Conservation (phyloP, 768 basidiomycete species). For the Paxillus involutus region DNA sequence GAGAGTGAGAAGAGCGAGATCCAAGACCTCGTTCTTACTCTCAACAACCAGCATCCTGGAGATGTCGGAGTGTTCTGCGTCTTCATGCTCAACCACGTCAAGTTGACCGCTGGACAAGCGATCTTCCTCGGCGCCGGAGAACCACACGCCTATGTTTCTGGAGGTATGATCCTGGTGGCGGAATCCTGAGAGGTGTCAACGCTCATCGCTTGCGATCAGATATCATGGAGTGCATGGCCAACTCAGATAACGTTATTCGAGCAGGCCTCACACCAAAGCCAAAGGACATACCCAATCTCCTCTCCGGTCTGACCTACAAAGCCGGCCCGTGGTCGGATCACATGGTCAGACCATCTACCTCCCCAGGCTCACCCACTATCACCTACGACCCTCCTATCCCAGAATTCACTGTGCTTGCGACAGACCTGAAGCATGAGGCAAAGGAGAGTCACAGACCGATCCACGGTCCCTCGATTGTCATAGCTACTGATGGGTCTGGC, state of each 20-base stretch:
- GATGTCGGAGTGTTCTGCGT: slow-evolving; percentile 94
- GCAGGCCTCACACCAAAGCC: slow-evolving; percentile 97
- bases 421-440: slow-evolving; percentile 45
- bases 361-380: slow-evolving; percentile 40
- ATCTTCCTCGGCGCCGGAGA: slow-evolving; percentile 96
- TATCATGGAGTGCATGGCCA: slow-evolving; percentile 99
- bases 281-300: slow-evolving; percentile 89
- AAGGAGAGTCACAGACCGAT: slow-evolving; percentile 60
- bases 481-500: slow-evolving; percentile 73
- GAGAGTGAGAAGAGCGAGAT: slow-evolving; percentile 46
- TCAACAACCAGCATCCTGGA: slow-evolving; percentile 78
- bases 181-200: neutral
- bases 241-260: slow-evolving; percentile 98
- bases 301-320: slow-evolving; percentile 83
- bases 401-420: slow-evolving; percentile 86
- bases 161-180: slow-evolving; percentile 54
- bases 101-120: slow-evolving; percentile 78
- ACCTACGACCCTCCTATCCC: slow-evolving; percentile 91
- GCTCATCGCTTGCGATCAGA: slow-evolving; percentile 46
- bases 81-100: slow-evolving; percentile 85
- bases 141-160: slow-evolving; percentile 94
- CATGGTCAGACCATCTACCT: slow-evolving; percentile 59
- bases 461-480: slow-evolving; percentile 81
- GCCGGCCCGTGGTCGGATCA: slow-evolving; percentile 70
- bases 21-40: slow-evolving; percentile 58